Base-by-base conservation (phyloP, 768 basidiomycete species). In the Botryobasidium botryosum region DNA sequence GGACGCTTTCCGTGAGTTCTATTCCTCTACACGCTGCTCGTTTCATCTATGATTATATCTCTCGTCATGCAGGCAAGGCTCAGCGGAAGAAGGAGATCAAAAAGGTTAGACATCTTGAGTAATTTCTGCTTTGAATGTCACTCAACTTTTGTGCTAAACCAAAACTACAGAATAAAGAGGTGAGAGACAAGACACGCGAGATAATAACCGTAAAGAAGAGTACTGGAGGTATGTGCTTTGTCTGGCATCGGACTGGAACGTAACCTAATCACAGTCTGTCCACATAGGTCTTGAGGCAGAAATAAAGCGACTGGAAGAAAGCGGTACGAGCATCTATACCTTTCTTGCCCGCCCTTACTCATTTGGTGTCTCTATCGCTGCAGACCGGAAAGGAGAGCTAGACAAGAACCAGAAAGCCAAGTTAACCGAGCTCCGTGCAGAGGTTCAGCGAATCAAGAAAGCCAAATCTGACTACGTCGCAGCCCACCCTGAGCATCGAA, bases 151-250 rank as follows among this genome's bases (percentile, higher is more conserved):
- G 23, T 21, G n/a, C n/a, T n/a, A n/a, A n/a, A n/a, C n/a, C n/a
- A n/a, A n/a, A n/a, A n/a, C n/a, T n/a, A 18, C 31, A 51, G 31
- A 45, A 46, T 29, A 45, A 52, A 3, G 69, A 66, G 46, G 53
- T 35, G 6, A 17, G 49, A 35, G 39, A 35, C 15, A 88, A 91
- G 62, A 63, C 75, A 13, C 73, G 85, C 52, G 90, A 97, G 57
- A 77, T 90, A 58, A 69, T 83, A n/a, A 68, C 86, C 25, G 81
- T 94, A 33, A 97, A 96, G 69, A 88, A 87, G 62, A 90, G 96
- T 56, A 94, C 90, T 3, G 64, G 69, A 59, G 85, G 90, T 79
- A 17, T 13, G 38, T n/a, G 52, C 21, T 33, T 13, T 49, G 32
- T 52, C 40, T 20, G 4, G 17, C 23, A 6, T 12, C 21, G 5